A percentile compares a stretch with the other conserved stretches of the same genome.
Conservation (phyloP, 306 rosid species). For the Citrullus mucosospermus region DNA sequence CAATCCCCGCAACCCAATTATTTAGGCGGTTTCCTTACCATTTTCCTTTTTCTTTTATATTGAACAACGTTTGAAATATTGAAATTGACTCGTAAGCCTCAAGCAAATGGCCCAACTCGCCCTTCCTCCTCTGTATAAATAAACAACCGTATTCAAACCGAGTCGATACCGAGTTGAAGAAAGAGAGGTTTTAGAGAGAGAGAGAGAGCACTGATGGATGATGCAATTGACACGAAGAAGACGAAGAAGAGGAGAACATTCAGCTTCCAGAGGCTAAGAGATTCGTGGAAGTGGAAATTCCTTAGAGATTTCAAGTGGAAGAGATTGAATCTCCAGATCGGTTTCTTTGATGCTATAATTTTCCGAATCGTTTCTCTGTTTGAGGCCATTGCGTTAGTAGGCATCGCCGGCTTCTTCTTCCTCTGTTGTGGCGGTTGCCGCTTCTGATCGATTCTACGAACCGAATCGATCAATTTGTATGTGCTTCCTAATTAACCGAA, state of each 20-base stretch:
- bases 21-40: neutral
- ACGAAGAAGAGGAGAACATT: slow-evolving; percentile 9
- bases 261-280: neutral
- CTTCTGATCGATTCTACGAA: slow-evolving; percentile 12
- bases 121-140: neutral
- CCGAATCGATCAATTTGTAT: neutral
- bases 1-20: neutral
- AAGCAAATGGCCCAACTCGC: neutral
- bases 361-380: slow-evolving; percentile 41
- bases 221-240: slow-evolving; percentile 11
- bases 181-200: neutral
- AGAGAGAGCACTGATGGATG: neutral
- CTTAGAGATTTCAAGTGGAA: slow-evolving; percentile 37
- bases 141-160: neutral
- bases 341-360: slow-evolving; percentile 34
- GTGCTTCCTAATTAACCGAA: neutral
- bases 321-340: slow-evolving; percentile 25
- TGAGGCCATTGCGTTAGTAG: slow-evolving; percentile 41
- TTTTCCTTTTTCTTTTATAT: neutral
- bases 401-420: slow-evolving; percentile 36
- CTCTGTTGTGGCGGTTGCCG: slow-evolving; percentile 59
- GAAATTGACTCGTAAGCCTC: neutral
- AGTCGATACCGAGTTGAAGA: neutral
- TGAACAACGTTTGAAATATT: neutral
- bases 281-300: slow-evolving; percentile 29